Percentiles rank a stretch among this genome's conserved stretches.
phyloP scores from a whole-genome alignment of 441 rosid species.

The Codiaeum variegatum region DNA sequence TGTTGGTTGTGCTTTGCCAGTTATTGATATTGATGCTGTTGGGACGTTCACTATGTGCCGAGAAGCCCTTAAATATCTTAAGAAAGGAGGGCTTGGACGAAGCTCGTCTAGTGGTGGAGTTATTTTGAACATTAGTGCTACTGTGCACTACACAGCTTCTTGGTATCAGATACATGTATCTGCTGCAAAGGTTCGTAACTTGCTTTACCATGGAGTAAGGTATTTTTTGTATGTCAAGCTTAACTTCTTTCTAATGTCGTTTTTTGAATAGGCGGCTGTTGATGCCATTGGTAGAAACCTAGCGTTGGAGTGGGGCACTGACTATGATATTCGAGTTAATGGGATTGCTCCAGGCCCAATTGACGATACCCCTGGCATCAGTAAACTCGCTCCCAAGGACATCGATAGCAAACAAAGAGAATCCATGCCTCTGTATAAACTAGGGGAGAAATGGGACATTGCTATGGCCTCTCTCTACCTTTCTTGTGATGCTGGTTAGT shows the following conservation, averaged over 20 bases:
- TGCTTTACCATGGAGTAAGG: not conserved
- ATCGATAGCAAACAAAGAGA: constrained; percentile 42
- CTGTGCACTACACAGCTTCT: constrained; percentile 76
- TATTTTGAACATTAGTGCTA: constrained; percentile 82
- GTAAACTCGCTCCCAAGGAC: constrained; percentile 73
- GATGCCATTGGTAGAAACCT: constrained; percentile 75
- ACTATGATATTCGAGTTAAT: constrained; percentile 74
- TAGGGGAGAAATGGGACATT: constrained; percentile 92
- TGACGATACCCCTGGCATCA: constrained; percentile 73
- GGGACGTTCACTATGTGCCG: constrained; percentile 89
- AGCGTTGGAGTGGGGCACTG: constrained; percentile 91
- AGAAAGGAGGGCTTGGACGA: constrained; percentile 72
- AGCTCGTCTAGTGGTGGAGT: constrained; percentile 45
- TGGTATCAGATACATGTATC: constrained; percentile 96
- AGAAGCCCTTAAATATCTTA: constrained; percentile 72
- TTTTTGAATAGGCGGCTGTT: constrained; percentile 65
- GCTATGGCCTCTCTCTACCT: constrained; percentile 93
- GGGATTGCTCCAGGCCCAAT: constrained; percentile 95
- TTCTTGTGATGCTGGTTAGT: constrained; percentile 68
- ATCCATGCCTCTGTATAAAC: constrained; percentile 49
- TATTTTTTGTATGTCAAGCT: constrained; percentile 1
- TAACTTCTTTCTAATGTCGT: constrained; percentile 10
- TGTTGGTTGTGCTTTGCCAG: no score
- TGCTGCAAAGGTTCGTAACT: constrained; percentile 71
- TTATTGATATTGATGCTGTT: constrained; percentile 81